Conservation (phyloP, 2,329 filamentous ascomycete genomes). For the Dryadomyces quercivorus region DNA sequence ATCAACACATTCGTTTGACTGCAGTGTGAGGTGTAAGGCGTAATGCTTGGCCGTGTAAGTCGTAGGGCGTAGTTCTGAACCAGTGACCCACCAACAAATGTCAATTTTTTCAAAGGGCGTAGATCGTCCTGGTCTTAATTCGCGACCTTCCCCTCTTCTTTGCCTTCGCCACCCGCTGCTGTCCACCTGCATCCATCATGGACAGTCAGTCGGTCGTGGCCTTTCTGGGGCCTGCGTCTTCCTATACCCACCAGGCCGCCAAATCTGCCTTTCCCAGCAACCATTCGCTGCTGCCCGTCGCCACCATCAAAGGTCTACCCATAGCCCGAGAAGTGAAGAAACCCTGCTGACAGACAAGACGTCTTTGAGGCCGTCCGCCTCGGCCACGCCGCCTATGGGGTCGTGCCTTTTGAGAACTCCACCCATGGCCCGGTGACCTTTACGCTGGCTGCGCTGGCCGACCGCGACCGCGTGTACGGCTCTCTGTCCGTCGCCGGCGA, state of each 20-base stretch:
- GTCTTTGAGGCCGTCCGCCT: constrained; percentile 70
- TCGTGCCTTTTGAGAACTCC: constrained; percentile 93
- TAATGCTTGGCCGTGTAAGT: no score
- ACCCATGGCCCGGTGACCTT: constrained; percentile 87
- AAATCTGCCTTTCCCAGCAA: constrained; percentile 31
- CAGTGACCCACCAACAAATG: background rate
- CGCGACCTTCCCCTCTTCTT: background rate
- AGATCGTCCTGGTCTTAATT: background rate
- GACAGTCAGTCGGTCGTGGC: constrained; percentile 11
- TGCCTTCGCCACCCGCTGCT: background rate
- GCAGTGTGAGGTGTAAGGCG: no score
- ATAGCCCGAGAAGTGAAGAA: background rate
- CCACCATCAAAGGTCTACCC: constrained; percentile 33
- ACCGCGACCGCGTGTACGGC: constrained; percentile 50
- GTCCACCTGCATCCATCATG: background rate
- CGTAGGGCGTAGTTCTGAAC: background rate
- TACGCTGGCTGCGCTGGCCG: constrained; percentile 79
- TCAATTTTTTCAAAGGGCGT: background rate
- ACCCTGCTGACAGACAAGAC: constrained; percentile 36
- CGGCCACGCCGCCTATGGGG: constrained; percentile 52
- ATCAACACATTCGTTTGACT: no score
- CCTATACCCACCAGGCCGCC: constrained; percentile 21
- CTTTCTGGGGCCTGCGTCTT: constrained; percentile 16
- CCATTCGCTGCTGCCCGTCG: constrained; percentile 36
- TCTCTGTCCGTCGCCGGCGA: constrained; percentile 71